Base-by-base conservation (phyloP, 2,329 filamentous ascomycete species). In the Aspergillus pseudoglaucus region DNA sequence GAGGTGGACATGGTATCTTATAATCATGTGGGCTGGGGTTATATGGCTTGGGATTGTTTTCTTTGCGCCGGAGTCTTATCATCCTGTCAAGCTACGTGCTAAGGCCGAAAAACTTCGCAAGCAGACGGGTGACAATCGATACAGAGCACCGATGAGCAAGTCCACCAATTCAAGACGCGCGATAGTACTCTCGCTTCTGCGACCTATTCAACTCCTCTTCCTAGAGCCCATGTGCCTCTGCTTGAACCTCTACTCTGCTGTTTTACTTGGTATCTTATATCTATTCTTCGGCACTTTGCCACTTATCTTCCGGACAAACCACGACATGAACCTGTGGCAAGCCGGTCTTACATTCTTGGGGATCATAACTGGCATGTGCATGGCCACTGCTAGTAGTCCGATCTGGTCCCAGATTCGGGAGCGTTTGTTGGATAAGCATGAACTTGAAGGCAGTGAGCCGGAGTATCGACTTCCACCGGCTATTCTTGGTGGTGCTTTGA, bases 271-370 rank as follows among this genome's bases (percentile, higher is more conserved):
- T 1, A 84, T 93, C 33, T 71, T 95, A 3, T 95, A 94, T 63
- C 79, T 94, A 41, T 94, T 91, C 72, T 93, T 94, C 65, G 88
- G 88, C 20, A 88, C 88, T 0, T 93, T 94, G 58, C 79, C 83
- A 1, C 72, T 93, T 27, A 82, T 94, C 9, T 94, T 94, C 61
- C 66, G 75, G 32, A 78, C 75, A 38, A 82, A 84, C 45, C 83
- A 93, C 63, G 81, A 78, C 20, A 91, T 94, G 72, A 83, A 81
- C 47, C 72, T 88, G 12, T 90, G 85, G 75, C 85, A 93, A 67
- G 74, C 79, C 14, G 89, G 88, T 15, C 70, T 91, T 48, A 76
- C 82, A 3, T 95, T 95, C 64, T 59, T 90, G 38, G 70, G 70
- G 0, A 56, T 72, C 14, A 47, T 68, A 3, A 59, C 69, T 5